These are phyloP conservation scores for Wickerhamiella sergipiensis DNA, from an alignment of 805 yeast species.

Conservation along the genomic window DNA sequence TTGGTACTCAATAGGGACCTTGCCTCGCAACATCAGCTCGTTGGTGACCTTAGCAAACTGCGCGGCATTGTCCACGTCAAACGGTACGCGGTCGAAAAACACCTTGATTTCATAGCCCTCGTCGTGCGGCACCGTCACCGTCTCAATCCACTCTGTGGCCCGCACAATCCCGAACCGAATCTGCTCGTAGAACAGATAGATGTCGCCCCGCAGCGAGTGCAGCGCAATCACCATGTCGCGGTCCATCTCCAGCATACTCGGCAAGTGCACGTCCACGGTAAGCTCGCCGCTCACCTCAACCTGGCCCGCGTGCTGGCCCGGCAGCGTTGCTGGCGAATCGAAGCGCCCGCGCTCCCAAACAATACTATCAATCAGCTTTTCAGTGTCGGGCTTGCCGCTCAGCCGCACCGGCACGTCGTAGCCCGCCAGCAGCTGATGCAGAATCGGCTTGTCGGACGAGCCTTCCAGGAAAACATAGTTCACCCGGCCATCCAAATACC, in stretches of 20 bases:
- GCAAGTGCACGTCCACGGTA: constrained; percentile 17
- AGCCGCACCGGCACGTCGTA: constrained; percentile 10
- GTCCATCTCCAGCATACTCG: constrained; percentile 15
- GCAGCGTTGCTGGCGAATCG: constrained; percentile 3
- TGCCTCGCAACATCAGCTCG: constrained; percentile 30
- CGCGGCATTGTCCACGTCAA: constrained; percentile 30
- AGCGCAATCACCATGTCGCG: constrained; percentile 22
- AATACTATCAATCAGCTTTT: constrained; percentile 19
- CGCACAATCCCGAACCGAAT: constrained; percentile 33
- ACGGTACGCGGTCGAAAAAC: constrained; percentile 30
- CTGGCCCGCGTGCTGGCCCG: neutral
- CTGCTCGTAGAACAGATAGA: constrained; percentile 29
- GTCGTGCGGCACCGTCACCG: constrained; percentile 20
- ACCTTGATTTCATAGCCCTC: constrained; percentile 27
- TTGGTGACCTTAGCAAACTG: constrained; percentile 33
- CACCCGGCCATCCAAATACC: constrained; percentile 18
- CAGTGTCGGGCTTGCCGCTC: constrained; percentile 16
- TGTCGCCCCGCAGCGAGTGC: constrained; percentile 29
- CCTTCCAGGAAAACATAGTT: constrained; percentile 17
- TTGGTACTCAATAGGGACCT: constrained; percentile 26
- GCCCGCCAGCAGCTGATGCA: constrained; percentile 8
- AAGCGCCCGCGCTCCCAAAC: constrained; percentile 17
- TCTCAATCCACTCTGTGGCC: constrained; percentile 33
- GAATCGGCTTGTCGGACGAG: constrained; percentile 9
- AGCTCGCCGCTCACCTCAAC: constrained; percentile 18